Evolutionary conservation across 2,329 filamentous ascomycete species (phyloP), one percentile per base, ranked within the genome.

Genomic region (Fusarium decemcellulare): DNA sequence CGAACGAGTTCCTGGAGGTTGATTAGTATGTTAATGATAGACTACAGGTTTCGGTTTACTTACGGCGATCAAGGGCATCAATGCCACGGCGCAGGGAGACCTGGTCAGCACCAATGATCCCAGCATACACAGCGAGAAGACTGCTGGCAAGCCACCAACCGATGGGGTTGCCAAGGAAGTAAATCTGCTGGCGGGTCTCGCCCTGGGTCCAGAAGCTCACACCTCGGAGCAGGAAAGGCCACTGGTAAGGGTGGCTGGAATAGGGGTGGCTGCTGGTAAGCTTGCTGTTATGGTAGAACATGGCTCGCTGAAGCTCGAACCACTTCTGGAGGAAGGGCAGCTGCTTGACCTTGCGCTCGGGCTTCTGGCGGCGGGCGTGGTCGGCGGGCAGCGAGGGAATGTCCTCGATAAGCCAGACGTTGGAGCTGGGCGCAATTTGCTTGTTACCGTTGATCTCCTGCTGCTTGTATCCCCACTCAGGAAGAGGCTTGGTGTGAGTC

Each of bases 371-470:
- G 62, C 96, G 93, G 40, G 88, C 85, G 72, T 91, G 90, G 72
- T 94, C 93, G 6, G 81, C 85, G 3, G 91, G 84, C 48, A 98
- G 83, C 10, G 91, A 94, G n/a, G 93, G 89, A 55, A 98, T 93
- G 69, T 97, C 93, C 75, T 99, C 96, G 14, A 95, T 92, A 73
- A 92, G 91, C 96, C 96, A 99, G 67, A 97, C 87, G 79, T 99
- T 99, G 79, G 94, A 97, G 78, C 92, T 91, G 67, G 95, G 93
- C 30, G 90, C 86, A 57, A 97, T 85, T 78, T 97, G 97, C 88
- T 99, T 99, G 87, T 99, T 99, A 64, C 96, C 96, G 81, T 99
- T 99, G 85, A 99, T 98, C 80, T 99, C 96, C 76, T 97, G 95
- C 81, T 99, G 96, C 81, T 97, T 96, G 84, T 93, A 95, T 29